Base-by-base conservation (phyloP, 805 yeast species). In the Sugiyamaella lignohabitans region DNA sequence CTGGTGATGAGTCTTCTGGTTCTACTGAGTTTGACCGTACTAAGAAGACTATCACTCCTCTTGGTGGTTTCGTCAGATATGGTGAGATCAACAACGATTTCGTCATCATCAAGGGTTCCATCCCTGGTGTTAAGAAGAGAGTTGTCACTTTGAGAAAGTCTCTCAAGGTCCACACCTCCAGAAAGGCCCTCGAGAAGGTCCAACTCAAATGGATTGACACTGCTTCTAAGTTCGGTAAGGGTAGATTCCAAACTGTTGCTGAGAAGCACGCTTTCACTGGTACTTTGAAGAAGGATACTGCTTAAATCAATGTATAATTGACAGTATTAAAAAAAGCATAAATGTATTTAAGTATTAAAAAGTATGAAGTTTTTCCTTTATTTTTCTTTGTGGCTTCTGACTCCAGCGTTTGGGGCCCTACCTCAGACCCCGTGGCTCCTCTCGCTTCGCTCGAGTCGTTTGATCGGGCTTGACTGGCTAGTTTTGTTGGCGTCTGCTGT, bases 161-260 rank as follows among this genome's bases (percentile, higher is more conserved):
- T 64, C 81, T 93, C 72, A 86, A 87, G 87, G 86, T 85, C 69
- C 93, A 89, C 84, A 88, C 96, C 65, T 85, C 94, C 67, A 93
- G 98, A 83, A 84, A 82, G 78, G 98, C 98, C 66, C 72, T 84
- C 65, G 99, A 93, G 82, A 74, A 87, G 76, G 96, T 91, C 63
- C 79, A 76, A 82, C 86, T 93, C 77, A 93, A 93, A 79, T 93
- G 98, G 98, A 93, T 93, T 73, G 99, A 93, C 76, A 93, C 99
- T 67, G 96, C 99, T 72, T 93, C 98, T 70, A 89, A 91, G 79
- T 93, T 93, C 89, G 99, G 99, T 85, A 94, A 93, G 87, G 98
- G 98, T 82, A 93, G 98, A 84, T 93, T 93, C 98, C 99, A 93
- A 81, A 93, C 99, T 70, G 95, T 97, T 68, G 98, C 97, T 74